Conservation (phyloP, 768 basidiomycete species). For the Naganishia vishniacii region DNA sequence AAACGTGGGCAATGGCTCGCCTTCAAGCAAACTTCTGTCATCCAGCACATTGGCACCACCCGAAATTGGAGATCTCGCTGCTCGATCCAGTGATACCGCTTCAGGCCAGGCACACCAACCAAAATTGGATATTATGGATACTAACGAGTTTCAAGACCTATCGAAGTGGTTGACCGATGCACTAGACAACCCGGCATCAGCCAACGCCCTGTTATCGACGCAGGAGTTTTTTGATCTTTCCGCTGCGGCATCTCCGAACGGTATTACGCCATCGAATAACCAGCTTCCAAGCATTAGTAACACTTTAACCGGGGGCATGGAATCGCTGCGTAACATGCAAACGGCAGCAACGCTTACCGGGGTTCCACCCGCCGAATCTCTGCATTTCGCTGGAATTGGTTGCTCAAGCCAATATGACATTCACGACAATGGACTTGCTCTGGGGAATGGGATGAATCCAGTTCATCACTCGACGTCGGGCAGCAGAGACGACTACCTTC, state of each 20-base stretch:
- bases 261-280: conserved; percentile 3
- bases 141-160: conserved; percentile 21
- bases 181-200: conserved; percentile 28
- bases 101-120: neutral
- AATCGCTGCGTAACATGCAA: neutral
- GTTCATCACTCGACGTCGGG: neutral
- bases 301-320: neutral
- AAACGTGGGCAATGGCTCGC: conserved; percentile 2
- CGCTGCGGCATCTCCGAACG: conserved; percentile 35
- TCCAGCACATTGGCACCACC: neutral
- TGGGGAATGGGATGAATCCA: neutral
- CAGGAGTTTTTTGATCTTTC: conserved; percentile 46
- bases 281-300: neutral
- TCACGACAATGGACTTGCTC: neutral
- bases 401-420: neutral
- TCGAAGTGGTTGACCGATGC: conserved; percentile 28
- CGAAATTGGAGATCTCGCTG: neutral
- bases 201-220: conserved; percentile 46
- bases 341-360: neutral
- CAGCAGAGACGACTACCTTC: conserved; percentile 13
- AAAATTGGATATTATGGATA: neutral
- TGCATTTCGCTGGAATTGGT: neutral
- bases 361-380: neutral
- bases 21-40: neutral
- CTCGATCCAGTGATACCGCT: neutral